phyloP scores from a whole-genome alignment of 768 basidiomycete species.

The Lentinula guzmanii region DNA sequence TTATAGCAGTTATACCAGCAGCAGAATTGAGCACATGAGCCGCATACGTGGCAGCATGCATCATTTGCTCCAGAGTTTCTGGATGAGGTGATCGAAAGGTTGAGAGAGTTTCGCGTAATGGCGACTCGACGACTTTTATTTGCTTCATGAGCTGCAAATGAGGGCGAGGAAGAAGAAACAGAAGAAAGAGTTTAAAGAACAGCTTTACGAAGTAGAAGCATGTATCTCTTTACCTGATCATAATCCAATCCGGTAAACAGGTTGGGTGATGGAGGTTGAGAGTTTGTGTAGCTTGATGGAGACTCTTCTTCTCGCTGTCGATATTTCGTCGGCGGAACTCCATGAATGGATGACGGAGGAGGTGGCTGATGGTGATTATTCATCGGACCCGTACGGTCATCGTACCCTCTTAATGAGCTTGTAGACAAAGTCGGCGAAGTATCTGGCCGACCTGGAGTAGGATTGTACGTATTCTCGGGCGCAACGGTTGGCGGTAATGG shows the following conservation, averaged over 20 bases:
- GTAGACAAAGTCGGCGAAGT: constrained; percentile 20
- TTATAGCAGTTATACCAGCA: neutral
- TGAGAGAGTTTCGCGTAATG: neutral
- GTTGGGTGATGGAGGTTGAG: constrained; percentile 3
- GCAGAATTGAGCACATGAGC: constrained; percentile 43
- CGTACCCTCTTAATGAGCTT: neutral
- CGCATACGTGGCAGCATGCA: constrained; percentile 36
- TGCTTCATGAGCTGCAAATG: constrained; percentile 1
- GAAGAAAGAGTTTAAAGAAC: neutral
- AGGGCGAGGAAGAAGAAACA: neutral
- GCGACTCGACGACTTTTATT: neutral
- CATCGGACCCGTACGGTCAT: neutral
- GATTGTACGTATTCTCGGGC: constrained; percentile 27
- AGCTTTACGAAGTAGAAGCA: neutral
- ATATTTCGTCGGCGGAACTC: neutral
- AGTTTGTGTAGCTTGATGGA: neutral
- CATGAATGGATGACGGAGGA: neutral
- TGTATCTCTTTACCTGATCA: neutral
- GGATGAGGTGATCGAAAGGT: neutral
- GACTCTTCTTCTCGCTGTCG: constrained; percentile 2
- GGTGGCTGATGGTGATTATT: neutral
- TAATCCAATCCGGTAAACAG: neutral
- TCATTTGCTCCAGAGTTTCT: constrained; percentile 29
- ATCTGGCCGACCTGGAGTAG: constrained; percentile 22
- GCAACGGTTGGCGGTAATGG: constrained; percentile 15